A percentile compares a stretch with the other conserved stretches of the same genome.
Evolutionary conservation across 805 yeast genomes (phyloP).

Genomic region (Jamesozyma jinghongensis): DNA sequence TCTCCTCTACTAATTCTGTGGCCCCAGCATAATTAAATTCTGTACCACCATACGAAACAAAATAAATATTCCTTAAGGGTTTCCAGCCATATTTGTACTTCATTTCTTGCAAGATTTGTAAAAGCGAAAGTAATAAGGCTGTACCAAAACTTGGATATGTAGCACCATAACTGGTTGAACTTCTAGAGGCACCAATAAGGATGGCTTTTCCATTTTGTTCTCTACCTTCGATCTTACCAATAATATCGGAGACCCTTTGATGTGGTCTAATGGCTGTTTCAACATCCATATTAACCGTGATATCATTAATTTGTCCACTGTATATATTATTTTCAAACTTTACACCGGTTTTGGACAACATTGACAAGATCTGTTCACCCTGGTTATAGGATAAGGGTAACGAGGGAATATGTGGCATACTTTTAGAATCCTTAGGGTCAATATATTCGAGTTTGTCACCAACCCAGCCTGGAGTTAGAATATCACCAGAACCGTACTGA

Average conservation of each 20-base stretch:
- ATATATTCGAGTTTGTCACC: conserved; percentile 36
- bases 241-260: conserved; percentile 69
- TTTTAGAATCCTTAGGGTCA: conserved; percentile 38
- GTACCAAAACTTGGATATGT: conserved; percentile 66
- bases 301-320: conserved; percentile 17
- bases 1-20: conserved; percentile 62
- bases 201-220: conserved; percentile 71
- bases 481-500: conserved; percentile 64
- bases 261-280: conserved; percentile 39
- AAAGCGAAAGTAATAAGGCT: conserved; percentile 58
- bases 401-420: conserved; percentile 64
- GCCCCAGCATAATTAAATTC: conserved; percentile 78
- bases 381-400: conserved; percentile 72
- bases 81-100: conserved; percentile 63
- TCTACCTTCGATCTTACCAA: conserved; percentile 68
- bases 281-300: conserved; percentile 27
- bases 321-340: conserved; percentile 15
- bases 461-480: conserved; percentile 66
- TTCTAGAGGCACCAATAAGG: conserved; percentile 76
- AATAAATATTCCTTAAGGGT: conserved; percentile 74
- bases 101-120: conserved; percentile 56
- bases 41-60: conserved; percentile 76
- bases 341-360: conserved; percentile 22
- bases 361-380: conserved; percentile 36
- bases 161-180: conserved; percentile 70